These are phyloP conservation scores for Termitomyces sp. DNA, from an alignment of 768 basidiomycete species.

Conservation along the genomic window DNA sequence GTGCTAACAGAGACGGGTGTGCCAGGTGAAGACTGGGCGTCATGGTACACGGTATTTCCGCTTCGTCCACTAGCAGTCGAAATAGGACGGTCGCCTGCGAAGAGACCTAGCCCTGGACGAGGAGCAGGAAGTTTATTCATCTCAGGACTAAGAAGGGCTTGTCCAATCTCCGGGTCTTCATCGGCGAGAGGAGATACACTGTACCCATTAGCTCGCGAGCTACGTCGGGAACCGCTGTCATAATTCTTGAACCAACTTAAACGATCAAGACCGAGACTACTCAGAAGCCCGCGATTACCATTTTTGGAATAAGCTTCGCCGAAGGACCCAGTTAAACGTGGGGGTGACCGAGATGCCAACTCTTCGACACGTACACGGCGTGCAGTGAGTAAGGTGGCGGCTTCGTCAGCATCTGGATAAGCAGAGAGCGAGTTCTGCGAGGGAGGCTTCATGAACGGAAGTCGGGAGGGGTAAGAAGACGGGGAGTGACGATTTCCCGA, in stretches of 20 bases:
- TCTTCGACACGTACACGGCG: slow-evolving; percentile 43
- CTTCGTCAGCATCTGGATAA: slow-evolving; percentile 35
- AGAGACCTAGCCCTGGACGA: slow-evolving; percentile 33
- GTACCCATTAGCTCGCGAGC: slow-evolving; percentile 16
- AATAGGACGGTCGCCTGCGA: slow-evolving; percentile 48
- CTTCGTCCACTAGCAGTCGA: slow-evolving; percentile 58
- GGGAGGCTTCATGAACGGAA: slow-evolving; percentile 16
- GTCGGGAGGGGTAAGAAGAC: not conserved
- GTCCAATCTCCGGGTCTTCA: slow-evolving; percentile 45
- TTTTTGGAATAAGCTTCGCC: slow-evolving; percentile 12
- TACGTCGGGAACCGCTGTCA: slow-evolving; percentile 22
- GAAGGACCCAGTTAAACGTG: slow-evolving; percentile 15
- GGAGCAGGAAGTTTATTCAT: slow-evolving; percentile 24
- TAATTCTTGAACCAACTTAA: slow-evolving; percentile 58
- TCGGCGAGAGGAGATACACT: slow-evolving; percentile 29
- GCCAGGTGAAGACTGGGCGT: slow-evolving; percentile 53
- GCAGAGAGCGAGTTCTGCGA: slow-evolving; percentile 32
- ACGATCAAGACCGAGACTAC: slow-evolving; percentile 46
- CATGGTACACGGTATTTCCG: slow-evolving; percentile 57
- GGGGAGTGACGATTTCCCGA: slow-evolving; percentile 4
- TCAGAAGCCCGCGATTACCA: slow-evolving; percentile 24
- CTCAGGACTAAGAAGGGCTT: slow-evolving; percentile 30
- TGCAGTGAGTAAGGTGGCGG: slow-evolving; percentile 51
- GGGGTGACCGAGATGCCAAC: slow-evolving; percentile 28
- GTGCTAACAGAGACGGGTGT: slow-evolving; percentile 29